Conservation (phyloP, 345 rosid species). For the Salix udensis region DNA sequence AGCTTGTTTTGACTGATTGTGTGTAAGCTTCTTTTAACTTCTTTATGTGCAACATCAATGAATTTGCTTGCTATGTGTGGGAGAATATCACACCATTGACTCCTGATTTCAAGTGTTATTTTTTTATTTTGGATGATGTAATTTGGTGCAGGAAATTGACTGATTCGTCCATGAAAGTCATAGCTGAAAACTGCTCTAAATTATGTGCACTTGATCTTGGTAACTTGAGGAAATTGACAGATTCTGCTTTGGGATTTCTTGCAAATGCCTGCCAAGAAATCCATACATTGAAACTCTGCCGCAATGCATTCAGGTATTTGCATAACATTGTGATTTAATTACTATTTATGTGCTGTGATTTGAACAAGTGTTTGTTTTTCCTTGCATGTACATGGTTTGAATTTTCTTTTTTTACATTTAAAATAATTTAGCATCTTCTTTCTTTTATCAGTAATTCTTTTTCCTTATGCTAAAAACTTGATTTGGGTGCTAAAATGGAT, state of each 20-base stretch:
- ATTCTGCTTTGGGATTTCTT: constrained; percentile 69
- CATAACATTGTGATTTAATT: not conserved
- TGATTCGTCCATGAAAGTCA: constrained; percentile 64
- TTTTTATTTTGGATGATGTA: constrained; percentile 2
- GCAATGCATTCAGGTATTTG: constrained; percentile 66
- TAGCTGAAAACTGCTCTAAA: constrained; percentile 61
- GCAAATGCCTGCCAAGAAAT: constrained; percentile 67
- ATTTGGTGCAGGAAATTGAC: constrained; percentile 66
- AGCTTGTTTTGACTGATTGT: constrained; percentile 63
- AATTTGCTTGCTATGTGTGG: constrained; percentile 10
- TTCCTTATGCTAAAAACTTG: not conserved
- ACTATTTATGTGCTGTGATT: not conserved
- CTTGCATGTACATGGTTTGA: not conserved
- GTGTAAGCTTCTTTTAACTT: constrained; percentile 42
- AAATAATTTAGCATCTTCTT: no score
- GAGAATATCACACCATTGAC: not conserved
- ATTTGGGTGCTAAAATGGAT: not conserved
- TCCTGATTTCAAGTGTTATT: constrained; percentile 1
- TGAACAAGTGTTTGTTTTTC: not conserved
- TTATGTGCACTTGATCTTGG: constrained; percentile 58
- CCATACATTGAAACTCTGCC: constrained; percentile 54
- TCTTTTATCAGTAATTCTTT: not conserved
- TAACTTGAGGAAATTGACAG: constrained; percentile 68
- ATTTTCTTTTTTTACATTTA: no score
- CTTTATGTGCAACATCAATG: not conserved